Conservation (phyloP, 306 rosid species). For the Inga leiocalycina region DNA sequence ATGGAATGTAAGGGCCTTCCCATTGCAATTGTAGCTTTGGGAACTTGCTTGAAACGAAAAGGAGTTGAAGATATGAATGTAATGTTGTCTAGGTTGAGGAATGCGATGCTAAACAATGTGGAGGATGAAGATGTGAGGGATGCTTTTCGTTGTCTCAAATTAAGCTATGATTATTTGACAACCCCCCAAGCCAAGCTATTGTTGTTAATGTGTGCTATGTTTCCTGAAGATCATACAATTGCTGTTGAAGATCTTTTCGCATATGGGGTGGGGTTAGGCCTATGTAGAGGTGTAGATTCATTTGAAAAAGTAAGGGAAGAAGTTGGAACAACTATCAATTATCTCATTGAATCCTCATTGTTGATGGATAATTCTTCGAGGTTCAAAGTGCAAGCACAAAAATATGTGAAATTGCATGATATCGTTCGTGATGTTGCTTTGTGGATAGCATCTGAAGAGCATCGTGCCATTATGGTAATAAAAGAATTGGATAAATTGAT, state of each 20-base stretch:
- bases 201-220: not conserved
- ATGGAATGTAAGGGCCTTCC: not conserved
- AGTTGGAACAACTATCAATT: no score
- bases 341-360: not conserved
- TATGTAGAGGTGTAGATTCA: not conserved
- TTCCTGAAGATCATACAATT: slow-evolving; percentile 8
- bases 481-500: not conserved
- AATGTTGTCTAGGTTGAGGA: not conserved
- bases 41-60: not conserved
- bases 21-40: not conserved
- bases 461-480: not conserved
- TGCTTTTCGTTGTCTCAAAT: not conserved
- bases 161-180: not conserved
- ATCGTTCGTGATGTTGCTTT: not conserved
- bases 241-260: not conserved
- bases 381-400: no score
- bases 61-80: not conserved
- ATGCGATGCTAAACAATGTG: not conserved
- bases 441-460: not conserved
- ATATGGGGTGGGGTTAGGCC: not conserved
- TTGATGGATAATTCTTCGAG: not conserved
- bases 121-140: not conserved
- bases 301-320: not conserved
- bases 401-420: not conserved
- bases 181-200: not conserved